These are phyloP conservation scores for Aspergillus pseudoviridinutans DNA, from an alignment of 2,329 filamentous ascomycete genomes.

Conservation along the genomic window DNA sequence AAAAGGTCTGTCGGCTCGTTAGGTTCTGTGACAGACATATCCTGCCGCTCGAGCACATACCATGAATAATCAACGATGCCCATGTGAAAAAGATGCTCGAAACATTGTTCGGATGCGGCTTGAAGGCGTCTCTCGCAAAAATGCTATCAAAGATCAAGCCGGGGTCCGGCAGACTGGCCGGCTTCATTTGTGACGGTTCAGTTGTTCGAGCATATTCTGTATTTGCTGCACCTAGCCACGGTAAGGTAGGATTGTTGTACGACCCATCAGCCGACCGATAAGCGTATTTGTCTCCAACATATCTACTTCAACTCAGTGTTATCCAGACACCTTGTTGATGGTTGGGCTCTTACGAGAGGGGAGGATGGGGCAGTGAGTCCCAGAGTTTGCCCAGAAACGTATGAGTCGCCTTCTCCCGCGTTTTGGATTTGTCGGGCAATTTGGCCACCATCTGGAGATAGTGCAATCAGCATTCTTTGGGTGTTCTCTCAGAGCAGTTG, in stretches of 20 bases:
- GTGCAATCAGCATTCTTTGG: background rate
- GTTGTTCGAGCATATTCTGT: constrained; percentile 65
- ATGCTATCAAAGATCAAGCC: constrained; percentile 45
- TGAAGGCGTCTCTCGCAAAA: constrained; percentile 41
- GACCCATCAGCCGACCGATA: constrained; percentile 69
- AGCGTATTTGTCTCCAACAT: constrained; percentile 52
- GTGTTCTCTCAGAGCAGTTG: no score
- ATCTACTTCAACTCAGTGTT: constrained; percentile 22
- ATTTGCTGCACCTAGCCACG: constrained; percentile 63
- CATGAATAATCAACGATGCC: constrained; percentile 70
- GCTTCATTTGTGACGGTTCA: constrained; percentile 55
- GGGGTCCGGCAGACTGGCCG: constrained; percentile 65
- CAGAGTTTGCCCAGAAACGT: constrained; percentile 66
- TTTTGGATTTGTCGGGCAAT: constrained; percentile 59
- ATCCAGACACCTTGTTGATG: constrained; percentile 5
- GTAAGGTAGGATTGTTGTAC: constrained; percentile 65
- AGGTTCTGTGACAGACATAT: background rate
- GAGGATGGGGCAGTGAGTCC: constrained; percentile 68
- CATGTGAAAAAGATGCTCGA: constrained; percentile 69
- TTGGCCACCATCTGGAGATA: constrained; percentile 56
- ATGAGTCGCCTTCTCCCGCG: constrained; percentile 61
- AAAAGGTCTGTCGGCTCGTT: constrained; percentile 54
- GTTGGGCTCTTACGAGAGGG: constrained; percentile 52
- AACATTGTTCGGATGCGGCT: constrained; percentile 63
- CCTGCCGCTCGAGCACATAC: constrained; percentile 33